A percentile compares a stretch with the other conserved stretches of the same genome.
Evolutionary conservation across 805 yeast genomes (phyloP).

Genomic region (Saturnispora zaruensis): DNA sequence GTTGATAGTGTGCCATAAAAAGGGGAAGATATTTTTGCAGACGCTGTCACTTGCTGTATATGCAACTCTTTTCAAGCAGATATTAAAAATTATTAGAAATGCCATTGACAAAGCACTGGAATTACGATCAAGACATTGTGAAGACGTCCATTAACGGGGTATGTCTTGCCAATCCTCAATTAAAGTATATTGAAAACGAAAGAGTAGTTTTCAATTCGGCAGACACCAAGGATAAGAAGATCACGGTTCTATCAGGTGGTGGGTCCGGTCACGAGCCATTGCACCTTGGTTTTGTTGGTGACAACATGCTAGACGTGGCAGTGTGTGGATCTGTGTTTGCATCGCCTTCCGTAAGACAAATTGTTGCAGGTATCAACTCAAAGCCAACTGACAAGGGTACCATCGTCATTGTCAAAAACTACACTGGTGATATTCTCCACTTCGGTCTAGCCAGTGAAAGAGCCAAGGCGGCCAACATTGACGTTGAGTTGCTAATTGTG

Average conservation of each 20-base stretch:
- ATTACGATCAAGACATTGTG: constrained; percentile 9
- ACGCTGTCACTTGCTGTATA: background rate
- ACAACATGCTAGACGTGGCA: constrained; percentile 75
- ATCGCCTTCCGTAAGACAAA: constrained; percentile 81
- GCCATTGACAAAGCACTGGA: constrained; percentile 14
- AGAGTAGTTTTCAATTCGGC: constrained; percentile 39
- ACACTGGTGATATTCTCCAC: constrained; percentile 90
- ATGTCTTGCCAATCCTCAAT: constrained; percentile 39
- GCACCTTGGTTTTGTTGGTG: constrained; percentile 87
- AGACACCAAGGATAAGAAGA: constrained; percentile 45
- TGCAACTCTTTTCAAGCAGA: background rate
- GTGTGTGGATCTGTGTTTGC: constrained; percentile 91
- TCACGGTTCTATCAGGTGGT: constrained; percentile 79
- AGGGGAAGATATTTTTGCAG: background rate
- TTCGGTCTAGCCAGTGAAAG: constrained; percentile 89
- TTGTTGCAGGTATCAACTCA: constrained; percentile 60
- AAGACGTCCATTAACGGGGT: constrained; percentile 10
- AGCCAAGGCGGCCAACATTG: constrained; percentile 68
- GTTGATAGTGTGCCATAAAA: background rate
- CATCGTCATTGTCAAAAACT: constrained; percentile 76
- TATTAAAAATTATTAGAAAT: background rate
- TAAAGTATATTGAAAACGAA: constrained; percentile 47
- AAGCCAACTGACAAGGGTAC: constrained; percentile 52
- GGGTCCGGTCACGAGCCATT: constrained; percentile 96
- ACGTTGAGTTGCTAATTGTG: constrained; percentile 66